These are phyloP conservation scores for Dimocarpus longan DNA, from an alignment of 345 rosid species.

Conservation along the genomic window DNA sequence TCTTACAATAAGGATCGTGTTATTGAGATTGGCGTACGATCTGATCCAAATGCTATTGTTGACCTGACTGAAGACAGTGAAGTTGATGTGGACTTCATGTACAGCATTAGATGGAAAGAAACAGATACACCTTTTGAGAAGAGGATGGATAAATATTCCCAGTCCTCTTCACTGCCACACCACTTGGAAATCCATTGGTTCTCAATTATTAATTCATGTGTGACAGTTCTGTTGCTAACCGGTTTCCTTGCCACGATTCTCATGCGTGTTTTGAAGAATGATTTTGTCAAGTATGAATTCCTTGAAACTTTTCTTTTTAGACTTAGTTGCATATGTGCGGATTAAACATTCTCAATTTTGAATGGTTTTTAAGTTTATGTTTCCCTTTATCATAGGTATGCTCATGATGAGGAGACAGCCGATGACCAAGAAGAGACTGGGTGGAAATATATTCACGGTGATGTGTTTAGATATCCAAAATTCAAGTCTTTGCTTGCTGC, in stretches of 20 bases:
- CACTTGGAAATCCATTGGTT: slow-evolving; percentile 64
- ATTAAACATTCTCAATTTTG: neutral
- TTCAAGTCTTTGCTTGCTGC: slow-evolving; percentile 56
- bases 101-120: slow-evolving; percentile 56
- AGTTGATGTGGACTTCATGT: slow-evolving; percentile 50
- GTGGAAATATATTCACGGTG: slow-evolving; percentile 63
- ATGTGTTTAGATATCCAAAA: slow-evolving; percentile 53
- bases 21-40: slow-evolving; percentile 42
- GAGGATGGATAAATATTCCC: slow-evolving; percentile 55
- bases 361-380: neutral
- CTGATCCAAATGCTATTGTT: slow-evolving; percentile 41
- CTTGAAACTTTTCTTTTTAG: neutral
- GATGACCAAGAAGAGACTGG: slow-evolving; percentile 62
- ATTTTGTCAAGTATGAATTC: slow-evolving; percentile 50
- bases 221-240: slow-evolving; percentile 56
- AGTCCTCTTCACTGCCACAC: slow-evolving; percentile 52
- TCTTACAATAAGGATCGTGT: slow-evolving; percentile 58
- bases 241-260: slow-evolving; percentile 63
- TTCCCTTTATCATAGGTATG: slow-evolving; percentile 35
- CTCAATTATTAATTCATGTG: slow-evolving; percentile 59
- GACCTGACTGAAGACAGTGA: slow-evolving; percentile 48
- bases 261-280: slow-evolving; percentile 57
- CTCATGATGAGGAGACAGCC: slow-evolving; percentile 56
- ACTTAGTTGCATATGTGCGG: neutral
- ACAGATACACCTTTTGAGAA: slow-evolving; percentile 46